Conservation (phyloP, 2,329 filamentous ascomycete species). For the Verticillium alfalfae region DNA sequence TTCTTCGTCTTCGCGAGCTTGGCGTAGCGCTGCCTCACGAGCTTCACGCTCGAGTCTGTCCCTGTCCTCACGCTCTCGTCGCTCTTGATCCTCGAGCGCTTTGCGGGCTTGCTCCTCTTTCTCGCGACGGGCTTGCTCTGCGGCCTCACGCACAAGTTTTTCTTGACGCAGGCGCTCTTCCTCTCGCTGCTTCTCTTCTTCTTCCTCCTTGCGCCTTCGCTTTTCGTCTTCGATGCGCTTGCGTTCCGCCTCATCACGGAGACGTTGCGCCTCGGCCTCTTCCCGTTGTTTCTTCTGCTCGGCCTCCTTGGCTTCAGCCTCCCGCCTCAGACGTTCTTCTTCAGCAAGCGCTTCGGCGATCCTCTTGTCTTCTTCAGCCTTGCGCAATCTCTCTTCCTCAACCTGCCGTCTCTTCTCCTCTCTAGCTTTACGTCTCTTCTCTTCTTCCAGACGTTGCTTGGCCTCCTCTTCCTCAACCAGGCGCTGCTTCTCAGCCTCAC, state of each 20-base stretch:
- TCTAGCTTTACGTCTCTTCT: slow-evolving; percentile 10
- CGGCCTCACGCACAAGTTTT: slow-evolving; percentile 40
- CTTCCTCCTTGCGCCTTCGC: slow-evolving; percentile 28
- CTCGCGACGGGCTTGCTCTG: slow-evolving; percentile 41
- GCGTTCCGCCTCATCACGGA: slow-evolving; percentile 23
- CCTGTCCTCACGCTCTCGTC: slow-evolving; percentile 35
- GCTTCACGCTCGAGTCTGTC: slow-evolving; percentile 40
- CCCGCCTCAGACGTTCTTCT: slow-evolving; percentile 3
- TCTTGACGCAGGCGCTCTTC: slow-evolving; percentile 39
- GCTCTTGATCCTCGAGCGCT: slow-evolving; percentile 42
- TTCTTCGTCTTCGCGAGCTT: slow-evolving; percentile 49
- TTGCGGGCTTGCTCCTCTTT: slow-evolving; percentile 47
- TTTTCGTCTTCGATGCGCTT: slow-evolving; percentile 30
- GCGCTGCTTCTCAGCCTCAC: slow-evolving; percentile 15
- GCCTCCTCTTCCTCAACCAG: slow-evolving; percentile 29
- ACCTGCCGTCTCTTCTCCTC: slow-evolving; percentile 18
- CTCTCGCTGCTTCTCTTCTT: slow-evolving; percentile 31
- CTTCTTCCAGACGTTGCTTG: slow-evolving; percentile 23
- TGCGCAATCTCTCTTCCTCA: slow-evolving; percentile 24
- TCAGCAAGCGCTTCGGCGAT: slow-evolving; percentile 2
- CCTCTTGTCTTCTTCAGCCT: slow-evolving; percentile 16
- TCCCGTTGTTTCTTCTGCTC: slow-evolving; percentile 19
- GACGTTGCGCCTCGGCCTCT: slow-evolving; percentile 11
- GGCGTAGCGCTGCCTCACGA: slow-evolving; percentile 45
- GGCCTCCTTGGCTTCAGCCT: slow-evolving; percentile 16